Evolutionary conservation across 768 basidiomycete genomes (phyloP).

Genomic region (Lentinula aciculospora): DNA sequence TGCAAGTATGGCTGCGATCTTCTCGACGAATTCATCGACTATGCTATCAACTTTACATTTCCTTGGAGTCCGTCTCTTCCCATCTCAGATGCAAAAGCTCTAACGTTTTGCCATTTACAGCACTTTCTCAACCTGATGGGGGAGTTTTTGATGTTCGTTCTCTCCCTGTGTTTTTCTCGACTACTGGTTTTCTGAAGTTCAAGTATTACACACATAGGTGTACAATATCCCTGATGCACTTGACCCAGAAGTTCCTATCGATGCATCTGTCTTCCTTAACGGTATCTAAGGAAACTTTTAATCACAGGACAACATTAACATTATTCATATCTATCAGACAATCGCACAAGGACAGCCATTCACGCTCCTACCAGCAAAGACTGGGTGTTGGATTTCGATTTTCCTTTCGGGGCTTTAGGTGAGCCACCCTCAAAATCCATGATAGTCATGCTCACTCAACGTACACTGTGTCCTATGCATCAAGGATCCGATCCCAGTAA

Average conservation of each 20-base stretch:
- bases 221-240: conserved; percentile 33
- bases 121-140: not conserved
- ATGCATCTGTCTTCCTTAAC: conserved; percentile 37
- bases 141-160: conserved; percentile 2
- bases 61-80: conserved; percentile 38
- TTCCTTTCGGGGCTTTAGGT: conserved; percentile 2
- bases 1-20: conserved; percentile 61
- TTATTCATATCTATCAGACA: not conserved
- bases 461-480: not conserved
- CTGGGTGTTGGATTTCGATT: conserved; percentile 29
- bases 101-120: not conserved
- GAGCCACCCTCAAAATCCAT: not conserved
- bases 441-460: not conserved
- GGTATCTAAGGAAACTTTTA: conserved; percentile 18
- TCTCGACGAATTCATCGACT: conserved; percentile 62
- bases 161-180: not conserved
- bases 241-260: conserved; percentile 23
- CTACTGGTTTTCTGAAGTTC: not conserved
- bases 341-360: conserved; percentile 33
- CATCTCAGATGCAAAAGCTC: not conserved
- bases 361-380: conserved; percentile 40
- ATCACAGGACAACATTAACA: not conserved
- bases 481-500: not conserved
- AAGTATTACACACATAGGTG: not conserved
- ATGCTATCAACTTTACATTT: conserved; percentile 65